Base-by-base conservation (phyloP, 75 land plant genomes). In the Cupressus sempervirens region DNA sequence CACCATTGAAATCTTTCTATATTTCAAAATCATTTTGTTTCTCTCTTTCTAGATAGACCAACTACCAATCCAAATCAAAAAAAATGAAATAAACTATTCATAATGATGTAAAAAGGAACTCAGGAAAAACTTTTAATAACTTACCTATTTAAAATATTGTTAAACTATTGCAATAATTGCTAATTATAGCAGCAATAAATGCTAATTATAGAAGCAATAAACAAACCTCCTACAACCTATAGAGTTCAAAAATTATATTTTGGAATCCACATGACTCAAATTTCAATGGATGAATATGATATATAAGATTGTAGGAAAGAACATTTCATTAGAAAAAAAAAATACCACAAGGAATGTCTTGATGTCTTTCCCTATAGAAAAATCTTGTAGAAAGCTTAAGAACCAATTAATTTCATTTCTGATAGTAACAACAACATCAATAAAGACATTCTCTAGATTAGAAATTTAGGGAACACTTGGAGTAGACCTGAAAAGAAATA, bases 131-230 rank as follows among this genome's bases (percentile, higher is more conserved):
- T 32, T 18, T 8, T 38, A 38, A 38, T 38, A 38, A 12, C 96
- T 87, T 80, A 96, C 98, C 93, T 67, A 93, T 73, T 79, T 93
- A 96, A 3, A 93, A 10, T 38, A 92, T 88, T 54, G 95, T 96
- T 74, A 96, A 85, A 68, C 94, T 91, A 84, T 94, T 94, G 92
- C 91, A 93, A 94, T 94, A 94, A 81, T 87, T 91, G 7, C 95
- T 92, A 14, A 94, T 89, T 23, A 94, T 82, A 50, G 96, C 93
- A 85, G 89, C n/a, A n/a, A n/a, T n/a, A n/a, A n/a, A n/a, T n/a
- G n/a, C n/a, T n/a, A n/a, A n/a, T n/a, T n/a, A n/a, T n/a, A n/a
- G n/a, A n/a, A n/a, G n/a, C 90, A 83, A 85, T 76, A 89, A 90
- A 92, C 86, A 96, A 84, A 73, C 91, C 58, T 68, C 67, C 86